These are phyloP conservation scores for Psilocybe azurescens DNA, from an alignment of 768 basidiomycete genomes.

Conservation along the genomic window DNA sequence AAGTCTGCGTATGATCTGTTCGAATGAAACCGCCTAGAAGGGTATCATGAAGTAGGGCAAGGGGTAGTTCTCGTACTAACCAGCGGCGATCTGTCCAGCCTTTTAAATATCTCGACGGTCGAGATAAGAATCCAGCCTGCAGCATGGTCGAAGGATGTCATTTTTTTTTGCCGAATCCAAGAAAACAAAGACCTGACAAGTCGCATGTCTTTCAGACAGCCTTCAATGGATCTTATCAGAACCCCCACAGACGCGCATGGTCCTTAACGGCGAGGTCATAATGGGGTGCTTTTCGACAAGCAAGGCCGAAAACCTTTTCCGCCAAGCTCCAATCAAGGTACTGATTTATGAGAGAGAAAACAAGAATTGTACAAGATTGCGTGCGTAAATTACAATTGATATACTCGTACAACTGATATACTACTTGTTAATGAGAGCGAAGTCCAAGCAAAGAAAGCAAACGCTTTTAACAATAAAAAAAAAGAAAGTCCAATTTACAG, in stretches of 20 bases:
- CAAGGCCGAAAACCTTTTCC: neutral
- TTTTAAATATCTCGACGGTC: neutral
- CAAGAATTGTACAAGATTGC: constrained; percentile 7
- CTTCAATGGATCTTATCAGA: constrained; percentile 8
- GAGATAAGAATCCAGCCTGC: neutral
- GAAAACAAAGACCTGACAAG: neutral
- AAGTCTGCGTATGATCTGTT: too few species aligned
- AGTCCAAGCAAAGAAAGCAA: constrained; percentile 14
- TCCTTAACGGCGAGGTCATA: neutral
- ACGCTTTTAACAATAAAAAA: neutral
- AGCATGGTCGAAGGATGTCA: neutral
- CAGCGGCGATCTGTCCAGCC: neutral
- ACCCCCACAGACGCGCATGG: neutral
- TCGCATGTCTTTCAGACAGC: constrained; percentile 8
- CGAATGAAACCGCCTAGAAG: neutral
- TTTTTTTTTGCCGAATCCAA: neutral
- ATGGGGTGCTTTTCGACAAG: neutral
- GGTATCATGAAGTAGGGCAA: neutral
- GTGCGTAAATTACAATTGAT: constrained; percentile 16
- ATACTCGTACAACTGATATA: constrained; percentile 5
- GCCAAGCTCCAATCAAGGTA: neutral
- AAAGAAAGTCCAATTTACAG: constrained; percentile 1
- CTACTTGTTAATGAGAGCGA: constrained; percentile 8
- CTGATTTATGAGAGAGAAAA: neutral
- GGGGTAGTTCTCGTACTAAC: neutral